A percentile compares a stretch with the other conserved stretches of the same genome.
These are phyloP conservation scores for Diaporthe sp. DNA, from an alignment of 2,329 filamentous ascomycete species.

Conservation along the genomic window DNA sequence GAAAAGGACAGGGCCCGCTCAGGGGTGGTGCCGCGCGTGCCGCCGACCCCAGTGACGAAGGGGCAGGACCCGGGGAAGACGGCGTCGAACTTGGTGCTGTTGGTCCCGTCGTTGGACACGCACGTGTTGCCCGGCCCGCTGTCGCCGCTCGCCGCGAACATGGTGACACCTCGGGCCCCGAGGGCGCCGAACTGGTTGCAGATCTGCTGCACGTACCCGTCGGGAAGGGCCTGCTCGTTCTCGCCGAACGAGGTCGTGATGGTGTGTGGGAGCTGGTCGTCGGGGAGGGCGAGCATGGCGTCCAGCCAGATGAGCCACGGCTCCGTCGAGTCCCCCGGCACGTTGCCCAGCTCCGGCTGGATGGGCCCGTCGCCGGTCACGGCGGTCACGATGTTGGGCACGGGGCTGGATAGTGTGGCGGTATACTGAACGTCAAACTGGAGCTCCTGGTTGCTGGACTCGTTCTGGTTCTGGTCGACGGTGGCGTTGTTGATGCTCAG, in stretches of 20 bases:
- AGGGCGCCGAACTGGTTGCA: constrained; percentile 72
- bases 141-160: constrained; percentile 74
- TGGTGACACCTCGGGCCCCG: constrained; percentile 73
- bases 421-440: constrained; percentile 74
- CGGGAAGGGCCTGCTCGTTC: constrained; percentile 70
- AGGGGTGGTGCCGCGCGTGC: constrained; percentile 60
- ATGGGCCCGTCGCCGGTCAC: constrained; percentile 40
- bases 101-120: constrained; percentile 38
- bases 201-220: constrained; percentile 61
- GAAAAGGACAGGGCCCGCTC: constrained; percentile 65
- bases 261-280: constrained; percentile 68
- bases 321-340: constrained; percentile 64
- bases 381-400: constrained; percentile 42
- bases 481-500: constrained; percentile 54
- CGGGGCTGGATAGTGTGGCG: constrained; percentile 62
- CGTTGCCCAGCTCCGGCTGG: constrained; percentile 42
- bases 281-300: constrained; percentile 60
- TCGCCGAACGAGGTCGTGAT: constrained; percentile 77
- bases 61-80: constrained; percentile 57
- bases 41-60: constrained; percentile 72
- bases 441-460: constrained; percentile 62
- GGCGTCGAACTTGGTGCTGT: constrained; percentile 54
- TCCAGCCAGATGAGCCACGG: constrained; percentile 66
- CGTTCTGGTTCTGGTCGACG: constrained; percentile 34
- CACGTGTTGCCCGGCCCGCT: constrained; percentile 46